Evolutionary conservation across 2,329 filamentous ascomycete species (phyloP), one percentile per base, ranked within the genome.

Genomic region (Venturia oleaginea): DNA sequence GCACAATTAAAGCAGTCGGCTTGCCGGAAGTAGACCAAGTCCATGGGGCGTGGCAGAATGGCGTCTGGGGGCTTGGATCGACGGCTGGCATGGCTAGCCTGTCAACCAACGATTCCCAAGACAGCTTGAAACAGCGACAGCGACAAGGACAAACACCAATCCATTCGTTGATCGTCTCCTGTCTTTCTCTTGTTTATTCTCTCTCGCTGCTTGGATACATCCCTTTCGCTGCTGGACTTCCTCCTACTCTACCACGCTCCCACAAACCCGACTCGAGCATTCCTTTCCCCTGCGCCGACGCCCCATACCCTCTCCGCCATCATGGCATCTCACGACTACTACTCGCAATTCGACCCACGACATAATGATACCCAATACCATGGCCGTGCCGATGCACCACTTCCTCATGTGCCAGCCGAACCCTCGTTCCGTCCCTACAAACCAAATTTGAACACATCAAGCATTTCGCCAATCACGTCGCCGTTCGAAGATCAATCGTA

Each of bases 401-500:
- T 77, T 64, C 69, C 74, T 63, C 65, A 74, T 64, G 61, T 73
- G 67, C 71, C 75, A 67, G 42, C 51, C 70, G 66, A 63, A 68
- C 48, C 67, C 63, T 67, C 69, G 42, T 64, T 69, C 40, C 65
- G 72, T 57, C 72, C 72, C 24, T 72, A 71, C 65, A 71, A 73
- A 66, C 75, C 76, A 30, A 71, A 74, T 48, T 67, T 71, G 57
- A 65, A 66, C 65, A 69, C 69, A 66, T 66, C 64, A 67, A 68
- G 65, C 46, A 57, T 64, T 42, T 64, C 66, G 65, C 65, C 54
- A 30, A 68, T 71, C 22, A 70, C 76, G 69, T 83, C 82, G 59
- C 84, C 86, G 64, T 89, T 89, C 73, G 86, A 88, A 74, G 86
- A 89, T 73, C 79, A 86, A 75, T 80, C 82, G 65, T 88, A 89